These are phyloP conservation scores for Acer yangbiense DNA, from an alignment of 345 rosid species.

Conservation along the genomic window DNA sequence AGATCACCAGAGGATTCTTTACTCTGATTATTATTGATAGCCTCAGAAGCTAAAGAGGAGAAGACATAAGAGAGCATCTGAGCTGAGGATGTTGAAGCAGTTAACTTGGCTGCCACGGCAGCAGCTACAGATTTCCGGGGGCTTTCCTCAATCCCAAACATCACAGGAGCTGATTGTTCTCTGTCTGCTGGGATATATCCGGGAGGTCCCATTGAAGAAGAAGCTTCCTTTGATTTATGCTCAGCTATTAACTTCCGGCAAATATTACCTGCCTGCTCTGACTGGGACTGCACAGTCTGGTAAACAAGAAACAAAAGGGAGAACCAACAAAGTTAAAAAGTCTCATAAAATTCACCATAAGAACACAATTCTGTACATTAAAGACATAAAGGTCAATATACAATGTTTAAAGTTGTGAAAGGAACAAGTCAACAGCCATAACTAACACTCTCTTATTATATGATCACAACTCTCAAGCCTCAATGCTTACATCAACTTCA, in stretches of 20 bases:
- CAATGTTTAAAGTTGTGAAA: background rate
- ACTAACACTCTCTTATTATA: background rate
- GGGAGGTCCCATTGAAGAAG: slow-evolving; percentile 31
- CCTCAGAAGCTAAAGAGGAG: slow-evolving; percentile 91
- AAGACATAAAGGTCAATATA: background rate
- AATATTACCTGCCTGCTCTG: slow-evolving; percentile 33
- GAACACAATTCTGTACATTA: background rate
- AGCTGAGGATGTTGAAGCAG: slow-evolving; percentile 89
- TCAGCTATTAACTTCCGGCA: slow-evolving; percentile 29
- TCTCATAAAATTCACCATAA: background rate
- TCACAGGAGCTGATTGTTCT: slow-evolving; percentile 42
- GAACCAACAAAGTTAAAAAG: background rate
- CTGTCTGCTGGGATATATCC: slow-evolving; percentile 30
- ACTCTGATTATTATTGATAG: slow-evolving; percentile 52
- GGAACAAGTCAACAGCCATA: background rate
- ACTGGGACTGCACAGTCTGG: slow-evolving; percentile 37
- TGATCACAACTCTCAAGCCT: background rate
- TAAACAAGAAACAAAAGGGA: background rate
- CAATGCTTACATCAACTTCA: too few species aligned
- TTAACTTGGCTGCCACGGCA: slow-evolving; percentile 78
- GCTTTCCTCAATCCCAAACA: slow-evolving; percentile 41
- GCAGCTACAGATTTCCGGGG: slow-evolving; percentile 47
- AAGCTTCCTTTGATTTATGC: slow-evolving; percentile 32
- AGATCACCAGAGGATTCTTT: slow-evolving; percentile 53
- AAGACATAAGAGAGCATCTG: slow-evolving; percentile 94